Percentiles rank a stretch among this genome's conserved stretches.
phyloP scores from a whole-genome alignment of 371 early-diverging fungal genomes.

The Chytridium lagenaria region DNA sequence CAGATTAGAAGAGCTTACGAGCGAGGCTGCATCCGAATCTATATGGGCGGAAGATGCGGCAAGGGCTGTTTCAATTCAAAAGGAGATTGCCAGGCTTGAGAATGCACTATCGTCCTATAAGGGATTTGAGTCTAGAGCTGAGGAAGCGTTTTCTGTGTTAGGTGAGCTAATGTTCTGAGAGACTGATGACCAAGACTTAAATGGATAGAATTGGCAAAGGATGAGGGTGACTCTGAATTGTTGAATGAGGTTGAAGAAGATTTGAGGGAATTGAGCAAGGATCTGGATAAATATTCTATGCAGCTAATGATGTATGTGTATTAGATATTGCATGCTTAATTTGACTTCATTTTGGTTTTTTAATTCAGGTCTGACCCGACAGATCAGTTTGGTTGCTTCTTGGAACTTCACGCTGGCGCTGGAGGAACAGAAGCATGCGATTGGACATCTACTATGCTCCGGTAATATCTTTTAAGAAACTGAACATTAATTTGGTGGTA shows the following conservation, averaged over 20 bases:
- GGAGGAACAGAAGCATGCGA: constrained; percentile 61
- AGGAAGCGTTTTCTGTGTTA: constrained; percentile 34
- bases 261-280: constrained; percentile 30
- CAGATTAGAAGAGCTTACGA: constrained; percentile 6
- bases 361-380: constrained; percentile 41
- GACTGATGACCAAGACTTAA: neutral
- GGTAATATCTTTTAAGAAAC: constrained; percentile 3
- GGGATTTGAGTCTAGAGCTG: constrained; percentile 17
- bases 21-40: constrained; percentile 29
- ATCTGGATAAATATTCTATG: constrained; percentile 44
- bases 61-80: constrained; percentile 42
- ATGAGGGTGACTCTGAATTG: constrained; percentile 44
- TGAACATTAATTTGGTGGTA: neutral
- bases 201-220: constrained; percentile 40
- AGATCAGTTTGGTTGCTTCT: constrained; percentile 53
- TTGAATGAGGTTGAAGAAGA: constrained; percentile 41
- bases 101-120: constrained; percentile 34
- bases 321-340: neutral
- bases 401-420: constrained; percentile 59
- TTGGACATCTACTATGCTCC: constrained; percentile 49
- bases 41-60: constrained; percentile 48
- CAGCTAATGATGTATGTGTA: constrained; percentile 43
- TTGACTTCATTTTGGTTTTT: neutral
- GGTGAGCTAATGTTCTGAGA: constrained; percentile 21
- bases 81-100: constrained; percentile 38